Evolutionary conservation across 805 yeast species (phyloP), one percentile per base, ranked within the genome.

Genomic region (Metschnikowia gruessii): DNA sequence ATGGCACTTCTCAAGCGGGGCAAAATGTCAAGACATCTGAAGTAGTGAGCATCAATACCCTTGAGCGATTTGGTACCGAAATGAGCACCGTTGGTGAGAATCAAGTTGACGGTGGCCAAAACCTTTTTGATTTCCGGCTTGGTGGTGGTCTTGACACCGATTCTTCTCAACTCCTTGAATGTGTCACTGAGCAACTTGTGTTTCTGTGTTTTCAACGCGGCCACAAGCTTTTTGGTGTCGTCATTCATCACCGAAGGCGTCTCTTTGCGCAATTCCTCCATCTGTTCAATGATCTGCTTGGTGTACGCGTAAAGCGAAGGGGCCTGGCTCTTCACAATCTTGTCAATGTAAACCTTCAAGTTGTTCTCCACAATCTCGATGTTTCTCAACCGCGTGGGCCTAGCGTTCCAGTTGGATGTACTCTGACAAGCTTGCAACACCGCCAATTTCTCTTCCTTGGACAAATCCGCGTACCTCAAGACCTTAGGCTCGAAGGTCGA

Each of bases 191-290:
- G 68, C 6, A 90, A 65, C 53, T 84, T 85, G 49, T 83, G 74
- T 66, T 94, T 94, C 58, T 88, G 92, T n/a, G 83, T 76, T 58
- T 85, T 87, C 64, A 94, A 71, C 6, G 88, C 75, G 1, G 90
- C 83, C 1, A 70, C 59, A 1, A 56, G 24, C 61, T 85, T 85
- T 66, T 90, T 89, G 53, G 80, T 82, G 32, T 86, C 95, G 44
- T 91, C 88, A 4, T 78, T 83, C 53, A 75, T 70, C 2, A 69
- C 76, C 1, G 68, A 66, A 1, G 99, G 99, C 0, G 99, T 94
- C 54, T 87, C 95, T 24, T 78, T 72, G 44, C 81, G 75, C 34
- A 95, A 71, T 12, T 77, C 64, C 9, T 81, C 82, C 62, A 88
- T 82, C 36, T 81, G 83, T 21, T 64, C 72, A 1, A 77, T 56